Evolutionary conservation across 1,139 yeast species (phyloP).

Genomic region (Saccharomyces hybrid): DNA sequence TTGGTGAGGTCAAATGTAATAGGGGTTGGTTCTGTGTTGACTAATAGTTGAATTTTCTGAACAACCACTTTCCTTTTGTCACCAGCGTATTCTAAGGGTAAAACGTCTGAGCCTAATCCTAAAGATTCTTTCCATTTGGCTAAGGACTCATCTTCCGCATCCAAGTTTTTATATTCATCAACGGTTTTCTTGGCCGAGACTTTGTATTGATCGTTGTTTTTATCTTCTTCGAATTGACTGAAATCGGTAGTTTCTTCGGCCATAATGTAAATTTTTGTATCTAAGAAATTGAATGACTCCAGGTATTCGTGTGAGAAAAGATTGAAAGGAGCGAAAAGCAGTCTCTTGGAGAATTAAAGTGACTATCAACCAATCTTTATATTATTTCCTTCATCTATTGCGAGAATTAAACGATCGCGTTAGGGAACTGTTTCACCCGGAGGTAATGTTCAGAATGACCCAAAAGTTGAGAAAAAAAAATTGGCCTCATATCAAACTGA

Average conservation of each 20-base stretch:
- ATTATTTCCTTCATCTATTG: slow-evolving; percentile 5
- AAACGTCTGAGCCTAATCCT: slow-evolving; percentile 56
- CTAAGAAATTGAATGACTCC: neutral
- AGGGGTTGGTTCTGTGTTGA: slow-evolving; percentile 53
- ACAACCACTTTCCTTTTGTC: slow-evolving; percentile 76
- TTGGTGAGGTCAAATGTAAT: slow-evolving; percentile 58
- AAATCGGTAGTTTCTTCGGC: slow-evolving; percentile 32
- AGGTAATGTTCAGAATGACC: neutral
- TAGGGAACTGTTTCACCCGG: neutral
- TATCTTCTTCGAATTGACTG: slow-evolving; percentile 44
- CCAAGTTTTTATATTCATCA: slow-evolving; percentile 75
- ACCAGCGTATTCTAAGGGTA: slow-evolving; percentile 55
- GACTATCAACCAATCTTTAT: neutral
- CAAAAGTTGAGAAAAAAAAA: neutral
- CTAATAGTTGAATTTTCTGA: slow-evolving; percentile 62
- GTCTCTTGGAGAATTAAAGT: neutral
- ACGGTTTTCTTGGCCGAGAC: slow-evolving; percentile 82
- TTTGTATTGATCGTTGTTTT: slow-evolving; percentile 61
- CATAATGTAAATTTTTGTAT: slow-evolving; percentile 19
- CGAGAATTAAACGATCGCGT: neutral
- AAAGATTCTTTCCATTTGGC: slow-evolving; percentile 90
- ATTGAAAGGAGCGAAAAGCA: neutral
- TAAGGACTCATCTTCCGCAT: slow-evolving; percentile 85
- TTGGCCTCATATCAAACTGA: neutral
- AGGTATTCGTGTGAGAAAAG: neutral